Evolutionary conservation across 768 basidiomycete species (phyloP).

Genomic region (Boletus rubescentipes): DNA sequence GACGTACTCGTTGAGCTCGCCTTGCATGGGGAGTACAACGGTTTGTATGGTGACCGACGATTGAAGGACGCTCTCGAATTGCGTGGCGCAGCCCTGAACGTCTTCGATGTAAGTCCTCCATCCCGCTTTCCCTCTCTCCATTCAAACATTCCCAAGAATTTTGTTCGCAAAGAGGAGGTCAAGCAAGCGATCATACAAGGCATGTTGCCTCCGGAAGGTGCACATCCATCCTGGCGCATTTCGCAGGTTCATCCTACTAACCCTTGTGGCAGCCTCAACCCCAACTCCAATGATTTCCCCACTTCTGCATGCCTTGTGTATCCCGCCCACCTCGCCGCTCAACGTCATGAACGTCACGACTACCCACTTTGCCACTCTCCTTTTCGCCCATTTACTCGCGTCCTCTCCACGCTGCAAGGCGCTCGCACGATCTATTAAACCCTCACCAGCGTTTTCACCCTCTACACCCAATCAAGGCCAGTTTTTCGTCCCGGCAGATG

Average conservation of each 20-base stretch:
- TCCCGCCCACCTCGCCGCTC: conserved; percentile 60
- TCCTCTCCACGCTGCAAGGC: conserved; percentile 64
- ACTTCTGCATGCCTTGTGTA: conserved; percentile 65
- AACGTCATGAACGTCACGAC: conserved; percentile 57
- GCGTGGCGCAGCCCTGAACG: conserved; percentile 69
- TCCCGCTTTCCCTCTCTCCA: background rate
- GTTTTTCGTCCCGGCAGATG: conserved; percentile 81
- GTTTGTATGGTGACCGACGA: conserved; percentile 55
- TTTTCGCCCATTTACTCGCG: conserved; percentile 79
- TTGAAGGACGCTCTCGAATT: conserved; percentile 69
- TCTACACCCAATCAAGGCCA: conserved; percentile 35
- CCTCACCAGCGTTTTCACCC: conserved; percentile 38
- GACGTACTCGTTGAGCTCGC: conserved; percentile 80
- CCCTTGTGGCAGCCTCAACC: conserved; percentile 21
- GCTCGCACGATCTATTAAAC: conserved; percentile 63
- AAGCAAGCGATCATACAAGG: conserved; percentile 65
- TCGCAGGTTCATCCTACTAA: background rate
- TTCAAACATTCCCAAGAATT: conserved; percentile 50
- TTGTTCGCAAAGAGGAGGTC: conserved; percentile 72
- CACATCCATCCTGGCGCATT: background rate
- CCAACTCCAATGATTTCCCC: conserved; percentile 56
- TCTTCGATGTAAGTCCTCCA: conserved; percentile 72
- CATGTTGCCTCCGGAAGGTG: conserved; percentile 65
- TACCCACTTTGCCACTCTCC: conserved; percentile 70
- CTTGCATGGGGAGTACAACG: conserved; percentile 86